Base-by-base conservation (phyloP, 169 alveolate genomes). In the Plasmodium malariae region DNA sequence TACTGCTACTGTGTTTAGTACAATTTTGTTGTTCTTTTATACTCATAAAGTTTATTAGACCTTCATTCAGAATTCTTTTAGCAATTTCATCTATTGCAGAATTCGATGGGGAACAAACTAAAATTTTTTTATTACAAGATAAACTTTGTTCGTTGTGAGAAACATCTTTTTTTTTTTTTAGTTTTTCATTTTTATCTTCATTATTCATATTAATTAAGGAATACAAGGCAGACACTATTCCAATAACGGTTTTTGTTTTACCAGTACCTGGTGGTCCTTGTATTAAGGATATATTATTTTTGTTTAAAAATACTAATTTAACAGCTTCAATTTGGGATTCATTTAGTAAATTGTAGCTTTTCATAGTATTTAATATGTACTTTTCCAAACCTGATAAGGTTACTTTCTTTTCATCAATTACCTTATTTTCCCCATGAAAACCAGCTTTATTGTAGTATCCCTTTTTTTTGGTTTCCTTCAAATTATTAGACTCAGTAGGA, bases 241-340 rank as follows among this genome's bases (percentile, higher is more conserved):
- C 99, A 30, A 97, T 88, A 45, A 98, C 96, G 0, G 99, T 98
- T 67, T 97, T 96, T 0, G 99, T 98, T 92, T 98, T 98, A 12
- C 99, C 99, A 12, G 99, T 98, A 7, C 99, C 99, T n/a, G 99
- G 99, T 5, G 99, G 99, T 1, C 99, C 99, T 78, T 98, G 99
- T 24, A 98, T 96, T 19, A 98, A 94, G 32, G 98, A 78, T 43
- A 78, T 78, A 37, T 37, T 62, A 78, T 78, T 78, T 67, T 83
- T 83, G 68, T 83, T 83, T 68, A 54, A 59, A 26, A 83, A 69
- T 68, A 83, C 85, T 72, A 83, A 67, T 83, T 83, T 83, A 14
- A 83, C 86, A 21, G 91, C 91, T 30, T 83, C 85, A 17, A 83
- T 68, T 67, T 83, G 91, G 6, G 91, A 83, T 32, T 51, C 74